These are phyloP conservation scores for Crotalaria pallida DNA, from an alignment of 306 rosid species.

Conservation along the genomic window DNA sequence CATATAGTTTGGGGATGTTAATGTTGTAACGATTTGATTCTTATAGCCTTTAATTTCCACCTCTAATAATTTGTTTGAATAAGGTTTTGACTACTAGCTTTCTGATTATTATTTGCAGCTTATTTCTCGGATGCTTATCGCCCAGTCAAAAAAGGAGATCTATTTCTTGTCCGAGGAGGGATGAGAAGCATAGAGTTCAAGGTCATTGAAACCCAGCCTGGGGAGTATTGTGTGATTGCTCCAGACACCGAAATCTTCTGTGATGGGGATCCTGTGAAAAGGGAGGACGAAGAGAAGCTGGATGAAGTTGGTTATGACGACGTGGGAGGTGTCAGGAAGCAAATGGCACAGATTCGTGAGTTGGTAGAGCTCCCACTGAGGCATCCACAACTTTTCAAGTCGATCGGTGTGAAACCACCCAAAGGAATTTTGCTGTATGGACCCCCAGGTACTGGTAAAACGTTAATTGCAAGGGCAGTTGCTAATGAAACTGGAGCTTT, in stretches of 20 bases:
- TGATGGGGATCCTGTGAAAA: slow-evolving; percentile 57
- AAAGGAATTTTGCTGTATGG: slow-evolving; percentile 68
- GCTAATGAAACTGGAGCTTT: slow-evolving; percentile 72
- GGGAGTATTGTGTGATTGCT: slow-evolving; percentile 16
- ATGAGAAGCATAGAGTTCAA: slow-evolving; percentile 73
- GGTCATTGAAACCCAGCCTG: slow-evolving; percentile 43
- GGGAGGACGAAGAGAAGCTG: slow-evolving; percentile 60
- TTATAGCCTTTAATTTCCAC: neutral
- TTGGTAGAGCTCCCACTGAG: slow-evolving; percentile 64
- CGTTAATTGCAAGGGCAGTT: slow-evolving; percentile 58
- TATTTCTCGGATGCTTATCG: slow-evolving; percentile 68
- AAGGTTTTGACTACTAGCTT: neutral
- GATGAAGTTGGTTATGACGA: slow-evolving; percentile 70
- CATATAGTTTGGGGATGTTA: neutral
- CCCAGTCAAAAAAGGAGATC: slow-evolving; percentile 65
- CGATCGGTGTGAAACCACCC: slow-evolving; percentile 74
- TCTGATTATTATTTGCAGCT: slow-evolving; percentile 26
- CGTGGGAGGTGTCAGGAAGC: slow-evolving; percentile 68
- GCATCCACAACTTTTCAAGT: slow-evolving; percentile 62
- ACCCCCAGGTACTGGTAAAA: slow-evolving; percentile 67
- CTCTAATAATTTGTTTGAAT: neutral
- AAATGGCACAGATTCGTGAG: slow-evolving; percentile 70
- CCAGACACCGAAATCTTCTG: slow-evolving; percentile 65
- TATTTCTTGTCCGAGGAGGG: slow-evolving; percentile 62
- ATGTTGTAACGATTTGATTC: neutral